Percentiles rank a stretch among this genome's conserved stretches.
Conservation (phyloP, 2,329 filamentous ascomycete genomes). For the Fusarium papillatum region DNA sequence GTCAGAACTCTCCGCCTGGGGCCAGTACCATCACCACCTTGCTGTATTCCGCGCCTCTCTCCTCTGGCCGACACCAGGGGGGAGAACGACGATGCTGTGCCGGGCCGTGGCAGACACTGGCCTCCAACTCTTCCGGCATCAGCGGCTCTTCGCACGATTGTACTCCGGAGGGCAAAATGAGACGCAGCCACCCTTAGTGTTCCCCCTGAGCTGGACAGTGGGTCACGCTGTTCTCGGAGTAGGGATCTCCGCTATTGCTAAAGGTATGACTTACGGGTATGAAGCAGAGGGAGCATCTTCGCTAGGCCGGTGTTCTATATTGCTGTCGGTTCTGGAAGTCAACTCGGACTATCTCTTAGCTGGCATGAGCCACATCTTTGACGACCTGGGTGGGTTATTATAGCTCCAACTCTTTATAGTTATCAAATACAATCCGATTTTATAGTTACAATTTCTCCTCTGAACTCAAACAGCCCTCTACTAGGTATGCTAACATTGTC, state of each 20-base stretch:
- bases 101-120: background rate
- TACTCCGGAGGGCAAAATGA: background rate
- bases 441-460: background rate
- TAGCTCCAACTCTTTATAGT: background rate
- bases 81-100: background rate
- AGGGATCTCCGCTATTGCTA: background rate
- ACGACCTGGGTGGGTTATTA: background rate
- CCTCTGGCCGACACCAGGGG: background rate
- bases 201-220: background rate
- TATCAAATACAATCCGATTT: background rate
- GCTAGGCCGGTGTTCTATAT: background rate
- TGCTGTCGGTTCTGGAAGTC: background rate
- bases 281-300: background rate
- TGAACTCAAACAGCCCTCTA: background rate
- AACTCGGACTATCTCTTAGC: background rate
- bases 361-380: background rate
- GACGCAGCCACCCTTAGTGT: background rate
- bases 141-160: background rate
- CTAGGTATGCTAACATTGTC: background rate
- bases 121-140: background rate
- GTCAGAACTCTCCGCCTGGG: background rate
- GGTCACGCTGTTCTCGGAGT: background rate
- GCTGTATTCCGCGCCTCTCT: background rate
- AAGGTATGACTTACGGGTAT: background rate
- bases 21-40: background rate